Percentiles rank a stretch among this genome's conserved stretches.
These are phyloP conservation scores for Penicillium concentricum DNA, from an alignment of 2,329 filamentous ascomycete genomes.

Conservation along the genomic window DNA sequence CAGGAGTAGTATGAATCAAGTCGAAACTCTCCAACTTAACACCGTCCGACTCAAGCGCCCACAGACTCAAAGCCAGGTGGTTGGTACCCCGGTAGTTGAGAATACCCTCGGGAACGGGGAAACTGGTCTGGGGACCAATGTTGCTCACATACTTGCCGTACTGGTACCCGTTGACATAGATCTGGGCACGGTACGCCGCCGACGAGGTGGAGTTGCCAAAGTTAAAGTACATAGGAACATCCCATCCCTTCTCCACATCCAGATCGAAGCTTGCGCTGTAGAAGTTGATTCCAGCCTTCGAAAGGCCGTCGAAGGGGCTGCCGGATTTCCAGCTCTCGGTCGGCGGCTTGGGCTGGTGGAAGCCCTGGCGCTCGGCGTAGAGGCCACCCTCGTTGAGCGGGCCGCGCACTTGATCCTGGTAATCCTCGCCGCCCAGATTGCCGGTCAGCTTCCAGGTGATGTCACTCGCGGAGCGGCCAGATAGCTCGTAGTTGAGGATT, in stretches of 20 bases:
- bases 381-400: constrained; percentile 60
- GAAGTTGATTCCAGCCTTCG: constrained; percentile 51
- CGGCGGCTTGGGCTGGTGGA: constrained; percentile 53
- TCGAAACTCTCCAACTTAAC: constrained; percentile 58
- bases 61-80: constrained; percentile 66
- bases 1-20: constrained; percentile 50
- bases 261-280: constrained; percentile 54
- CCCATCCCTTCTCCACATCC: constrained; percentile 52
- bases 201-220: constrained; percentile 49
- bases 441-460: constrained; percentile 59
- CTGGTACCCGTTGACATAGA: constrained; percentile 76
- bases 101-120: constrained; percentile 72
- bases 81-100: constrained; percentile 70
- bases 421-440: constrained; percentile 58
- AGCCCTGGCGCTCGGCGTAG: constrained; percentile 56
- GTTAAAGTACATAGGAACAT: constrained; percentile 55
- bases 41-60: constrained; percentile 61
- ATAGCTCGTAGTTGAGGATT: constrained; percentile 48
- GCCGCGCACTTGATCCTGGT: constrained; percentile 51
- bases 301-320: constrained; percentile 44
- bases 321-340: constrained; percentile 33
- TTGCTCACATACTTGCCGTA: constrained; percentile 68
- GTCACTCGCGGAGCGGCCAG: constrained; percentile 35
- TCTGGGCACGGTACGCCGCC: constrained; percentile 60
- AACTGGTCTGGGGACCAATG: constrained; percentile 70